Evolutionary conservation across 306 rosid species (phyloP), one percentile per base, ranked within the genome.

Genomic region (Pterocarpus santalinus): DNA sequence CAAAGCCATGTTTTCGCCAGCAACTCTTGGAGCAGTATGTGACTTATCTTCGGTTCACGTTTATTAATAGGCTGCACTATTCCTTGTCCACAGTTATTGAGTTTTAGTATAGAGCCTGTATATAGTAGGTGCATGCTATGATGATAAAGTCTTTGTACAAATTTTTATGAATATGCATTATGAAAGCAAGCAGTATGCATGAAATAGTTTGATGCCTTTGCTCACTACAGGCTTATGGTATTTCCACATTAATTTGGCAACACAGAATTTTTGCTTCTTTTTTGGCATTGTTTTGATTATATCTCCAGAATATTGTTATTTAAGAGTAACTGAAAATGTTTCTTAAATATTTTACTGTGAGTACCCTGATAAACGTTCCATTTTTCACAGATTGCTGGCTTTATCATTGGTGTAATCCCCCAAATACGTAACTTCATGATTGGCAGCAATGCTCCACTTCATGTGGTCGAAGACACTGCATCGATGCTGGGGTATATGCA

Each of bases 1-100:
- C 65, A 87, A 88, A 88, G 53, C 95, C 72, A 5, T 93, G 35
- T 89, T 91, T 76, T 88, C 98, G 1, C 99, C 99, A 78, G 88
- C 99, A 80, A 93, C 90, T 35, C 75, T 66, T 58, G 99, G 92
- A 83, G 97, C 97, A 72, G 99, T 93, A 91, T 74, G 84, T 39
- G 36, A 34, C 75, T 65, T 22, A 22, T 22, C 36, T 80, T 49
- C 61, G 6, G 16, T 72, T 17, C n/a, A n/a, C 47, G 57, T 15
- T 0, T 30, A 55, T 35, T 7, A 22, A 46, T 56, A 38, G 44
- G 44, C 44, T 39, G 44, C 8, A 39, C 44, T 39, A 39, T 5
- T 39, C 4, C 44, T 7, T 39, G 28, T 22, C 28, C 28, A 22
- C 28, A 22, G 28, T 22, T 22, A 22, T 22, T 0, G 28, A 22